Conservation (phyloP, 768 basidiomycete genomes). For the Auricularia cornea region DNA sequence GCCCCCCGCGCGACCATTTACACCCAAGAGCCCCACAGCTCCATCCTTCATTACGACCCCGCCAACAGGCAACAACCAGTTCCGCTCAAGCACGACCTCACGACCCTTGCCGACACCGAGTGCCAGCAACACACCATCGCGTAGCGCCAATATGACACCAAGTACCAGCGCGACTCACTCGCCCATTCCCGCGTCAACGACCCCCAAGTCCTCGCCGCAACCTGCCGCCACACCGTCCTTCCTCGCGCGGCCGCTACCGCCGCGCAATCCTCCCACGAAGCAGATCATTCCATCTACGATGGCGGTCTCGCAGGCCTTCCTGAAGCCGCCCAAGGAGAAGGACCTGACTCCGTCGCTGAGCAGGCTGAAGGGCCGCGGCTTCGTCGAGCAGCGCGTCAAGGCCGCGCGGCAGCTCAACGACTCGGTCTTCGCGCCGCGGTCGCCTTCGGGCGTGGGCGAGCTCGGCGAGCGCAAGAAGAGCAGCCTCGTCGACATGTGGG, state of each 20-base stretch:
- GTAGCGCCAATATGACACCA: no score
- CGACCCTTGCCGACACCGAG: background rate
- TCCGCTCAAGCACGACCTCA: background rate
- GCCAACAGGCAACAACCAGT: background rate
- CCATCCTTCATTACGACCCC: background rate
- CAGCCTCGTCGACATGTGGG: constrained; percentile 5
- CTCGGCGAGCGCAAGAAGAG: constrained; percentile 29
- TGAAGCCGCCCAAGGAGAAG: constrained; percentile 48
- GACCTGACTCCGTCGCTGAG: constrained; percentile 78
- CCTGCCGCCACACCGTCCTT: background rate
- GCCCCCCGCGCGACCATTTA: background rate
- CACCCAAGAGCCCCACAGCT: background rate
- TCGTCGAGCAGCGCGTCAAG: constrained; percentile 77
- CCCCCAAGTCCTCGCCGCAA: background rate
- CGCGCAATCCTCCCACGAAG: background rate
- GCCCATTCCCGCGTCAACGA: background rate
- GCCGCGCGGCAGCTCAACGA: constrained; percentile 47
- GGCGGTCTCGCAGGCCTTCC: constrained; percentile 46
- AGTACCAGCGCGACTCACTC: background rate
- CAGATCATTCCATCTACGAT: constrained; percentile 1
- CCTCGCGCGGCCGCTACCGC: background rate
- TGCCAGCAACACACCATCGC: no score
- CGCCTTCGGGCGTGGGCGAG: constrained; percentile 6
- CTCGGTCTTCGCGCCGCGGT: constrained; percentile 5
- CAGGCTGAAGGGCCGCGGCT: constrained; percentile 74